Evolutionary conservation across 1,139 yeast genomes (phyloP).

Genomic region (Ogataea hybrid): DNA sequence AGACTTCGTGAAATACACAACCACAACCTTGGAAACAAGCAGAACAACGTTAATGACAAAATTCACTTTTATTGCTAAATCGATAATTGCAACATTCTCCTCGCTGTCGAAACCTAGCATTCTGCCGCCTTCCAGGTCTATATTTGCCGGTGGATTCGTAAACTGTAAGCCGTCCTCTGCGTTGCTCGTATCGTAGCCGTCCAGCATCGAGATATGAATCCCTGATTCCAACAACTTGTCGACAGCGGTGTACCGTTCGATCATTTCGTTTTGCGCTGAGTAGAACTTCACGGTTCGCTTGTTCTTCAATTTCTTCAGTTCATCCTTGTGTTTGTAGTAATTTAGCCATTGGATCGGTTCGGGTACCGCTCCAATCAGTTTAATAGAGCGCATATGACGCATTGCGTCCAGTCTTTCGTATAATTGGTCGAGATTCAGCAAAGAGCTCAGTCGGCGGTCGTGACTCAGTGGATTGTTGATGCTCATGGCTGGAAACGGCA

Average conservation of each 20-base stretch:
- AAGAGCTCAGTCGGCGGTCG: slow-evolving; percentile 24
- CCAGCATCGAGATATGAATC: slow-evolving; percentile 61
- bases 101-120: slow-evolving; percentile 49
- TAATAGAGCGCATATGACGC: slow-evolving; percentile 50
- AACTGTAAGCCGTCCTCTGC: slow-evolving; percentile 19
- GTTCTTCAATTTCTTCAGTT: slow-evolving; percentile 28
- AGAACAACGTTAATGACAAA: slow-evolving; percentile 59
- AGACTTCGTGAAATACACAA: slow-evolving; percentile 64
- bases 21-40: slow-evolving; percentile 59
- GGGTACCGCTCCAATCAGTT: slow-evolving; percentile 52
- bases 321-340: slow-evolving; percentile 29
- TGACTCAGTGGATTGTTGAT: slow-evolving; percentile 20
- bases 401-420: slow-evolving; percentile 31
- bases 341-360: slow-evolving; percentile 43
- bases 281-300: slow-evolving; percentile 38
- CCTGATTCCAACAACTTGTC: slow-evolving; percentile 73
- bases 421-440: slow-evolving; percentile 20
- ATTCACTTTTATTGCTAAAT: slow-evolving; percentile 63
- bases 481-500: slow-evolving; percentile 10
- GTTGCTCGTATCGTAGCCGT: slow-evolving; percentile 51
- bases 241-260: slow-evolving; percentile 56
- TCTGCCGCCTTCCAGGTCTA: slow-evolving; percentile 54
- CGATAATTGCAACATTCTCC: slow-evolving; percentile 44
- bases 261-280: slow-evolving; percentile 54
- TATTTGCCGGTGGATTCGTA: slow-evolving; percentile 29